phyloP scores from a whole-genome alignment of 73 alveolate species.

The Uronychia setigera region DNA sequence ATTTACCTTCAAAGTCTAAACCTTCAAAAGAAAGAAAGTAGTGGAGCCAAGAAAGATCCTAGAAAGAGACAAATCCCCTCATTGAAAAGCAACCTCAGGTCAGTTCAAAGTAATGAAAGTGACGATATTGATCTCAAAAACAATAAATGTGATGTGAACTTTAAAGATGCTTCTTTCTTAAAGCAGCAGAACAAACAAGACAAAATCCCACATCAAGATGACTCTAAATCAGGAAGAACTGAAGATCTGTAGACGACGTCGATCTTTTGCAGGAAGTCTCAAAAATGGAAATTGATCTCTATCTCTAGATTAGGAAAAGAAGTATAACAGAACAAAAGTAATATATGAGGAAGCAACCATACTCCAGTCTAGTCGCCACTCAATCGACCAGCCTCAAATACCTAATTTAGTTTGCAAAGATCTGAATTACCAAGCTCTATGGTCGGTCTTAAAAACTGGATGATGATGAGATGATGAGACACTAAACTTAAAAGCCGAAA shows the following conservation, averaged over 20 bases:
- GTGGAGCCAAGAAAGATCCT: too few relatives aligned
- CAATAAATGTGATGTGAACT: background rate
- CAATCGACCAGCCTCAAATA: background rate
- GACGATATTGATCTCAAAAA: background rate
- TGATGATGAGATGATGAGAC: background rate
- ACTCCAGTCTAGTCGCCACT: background rate
- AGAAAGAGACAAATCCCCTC: background rate
- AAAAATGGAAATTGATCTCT: background rate
- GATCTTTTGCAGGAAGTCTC: background rate
- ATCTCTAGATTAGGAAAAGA: background rate
- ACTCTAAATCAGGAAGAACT: too few relatives aligned
- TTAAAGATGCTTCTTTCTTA: background rate
- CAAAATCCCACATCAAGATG: background rate
- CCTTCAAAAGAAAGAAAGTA: too few relatives aligned
- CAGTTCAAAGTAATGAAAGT: background rate
- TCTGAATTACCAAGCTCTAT: background rate
- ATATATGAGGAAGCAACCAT: too few relatives aligned
- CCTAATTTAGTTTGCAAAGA: background rate
- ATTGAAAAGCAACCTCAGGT: too few relatives aligned
- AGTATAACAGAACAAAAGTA: background rate
- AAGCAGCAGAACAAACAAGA: background rate
- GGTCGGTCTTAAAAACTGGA: background rate
- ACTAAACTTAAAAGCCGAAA: background rate
- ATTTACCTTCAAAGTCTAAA: too few relatives aligned
- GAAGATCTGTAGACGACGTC: too few relatives aligned